These are phyloP conservation scores for Phytophthora aleatoria DNA, from an alignment of 352 stramenopile species.

Conservation along the genomic window DNA sequence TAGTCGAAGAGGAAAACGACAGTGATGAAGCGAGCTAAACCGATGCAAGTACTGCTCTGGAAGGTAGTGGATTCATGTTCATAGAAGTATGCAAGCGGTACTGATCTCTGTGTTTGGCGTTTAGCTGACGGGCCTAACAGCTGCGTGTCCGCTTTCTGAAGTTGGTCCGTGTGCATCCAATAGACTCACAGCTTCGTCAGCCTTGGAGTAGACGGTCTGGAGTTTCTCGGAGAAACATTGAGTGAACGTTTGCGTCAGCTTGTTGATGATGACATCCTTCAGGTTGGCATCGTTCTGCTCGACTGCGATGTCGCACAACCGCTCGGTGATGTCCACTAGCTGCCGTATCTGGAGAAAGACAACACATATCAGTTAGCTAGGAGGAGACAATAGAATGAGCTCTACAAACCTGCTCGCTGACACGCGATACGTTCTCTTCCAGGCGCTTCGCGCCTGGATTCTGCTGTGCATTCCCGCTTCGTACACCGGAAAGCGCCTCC, in stretches of 20 bases:
- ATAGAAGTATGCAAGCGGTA: slow-evolving; percentile 26
- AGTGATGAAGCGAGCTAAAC: slow-evolving; percentile 29
- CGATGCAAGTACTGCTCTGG: background rate
- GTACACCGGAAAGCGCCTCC: slow-evolving; percentile 33
- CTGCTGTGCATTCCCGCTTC: slow-evolving; percentile 43
- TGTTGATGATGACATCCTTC: slow-evolving; percentile 73
- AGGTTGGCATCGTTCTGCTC: slow-evolving; percentile 78
- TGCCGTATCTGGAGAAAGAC: slow-evolving; percentile 41
- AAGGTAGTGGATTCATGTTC: slow-evolving; percentile 28
- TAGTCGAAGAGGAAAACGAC: slow-evolving; percentile 30
- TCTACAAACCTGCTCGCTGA: slow-evolving; percentile 66
- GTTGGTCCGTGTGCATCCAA: slow-evolving; percentile 36
- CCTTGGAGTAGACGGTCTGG: slow-evolving; percentile 58
- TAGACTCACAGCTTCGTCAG: slow-evolving; percentile 54
- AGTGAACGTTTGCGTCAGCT: slow-evolving; percentile 69
- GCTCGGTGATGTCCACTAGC: slow-evolving; percentile 68
- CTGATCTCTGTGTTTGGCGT: slow-evolving; percentile 3
- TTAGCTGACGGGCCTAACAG: slow-evolving; percentile 27
- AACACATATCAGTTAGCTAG: slow-evolving; percentile 11
- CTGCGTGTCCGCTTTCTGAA: slow-evolving; percentile 30
- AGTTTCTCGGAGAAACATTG: slow-evolving; percentile 82
- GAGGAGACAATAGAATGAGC: slow-evolving; percentile 1
- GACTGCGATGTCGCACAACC: slow-evolving; percentile 73
- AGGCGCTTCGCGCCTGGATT: slow-evolving; percentile 55
- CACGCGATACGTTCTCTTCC: slow-evolving; percentile 68